These are phyloP conservation scores for bread wheat (Triticum aestivum) DNA, from an alignment of 176 grass and related monocot genomes.

Conservation along the genomic window DNA sequence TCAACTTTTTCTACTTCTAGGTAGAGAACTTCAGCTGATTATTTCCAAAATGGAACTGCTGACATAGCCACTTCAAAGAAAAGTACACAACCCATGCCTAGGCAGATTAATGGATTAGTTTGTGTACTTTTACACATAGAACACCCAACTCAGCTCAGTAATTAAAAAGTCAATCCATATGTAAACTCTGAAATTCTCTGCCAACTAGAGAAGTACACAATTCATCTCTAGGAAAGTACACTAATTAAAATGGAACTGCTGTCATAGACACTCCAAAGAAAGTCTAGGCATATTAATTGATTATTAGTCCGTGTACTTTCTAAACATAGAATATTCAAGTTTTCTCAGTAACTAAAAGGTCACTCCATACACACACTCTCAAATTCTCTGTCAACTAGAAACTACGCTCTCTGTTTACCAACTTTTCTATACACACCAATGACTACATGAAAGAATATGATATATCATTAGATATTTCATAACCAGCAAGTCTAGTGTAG, in stretches of 20 bases:
- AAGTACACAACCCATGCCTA: background rate
- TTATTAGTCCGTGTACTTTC: background rate
- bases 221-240: background rate
- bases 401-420: background rate
- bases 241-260: background rate
- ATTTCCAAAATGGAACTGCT: slow-evolving; percentile 3
- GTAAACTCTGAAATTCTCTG: background rate
- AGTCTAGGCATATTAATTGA: background rate
- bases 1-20: slow-evolving; percentile 18
- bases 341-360: background rate
- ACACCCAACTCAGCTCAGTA: background rate
- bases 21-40: background rate
- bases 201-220: background rate
- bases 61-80: background rate
- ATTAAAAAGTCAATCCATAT: background rate
- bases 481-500: background rate
- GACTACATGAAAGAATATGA: background rate
- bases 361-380: background rate
- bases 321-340: background rate
- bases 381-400: background rate
- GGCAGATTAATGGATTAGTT: background rate
- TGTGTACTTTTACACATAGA: background rate
- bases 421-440: background rate
- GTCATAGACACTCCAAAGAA: background rate
- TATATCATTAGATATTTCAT: background rate